Evolutionary conservation across 1,284 basidiomycete genomes (phyloP), one percentile per base, ranked within the genome.

Genomic region (Veloboletus limbatus): DNA sequence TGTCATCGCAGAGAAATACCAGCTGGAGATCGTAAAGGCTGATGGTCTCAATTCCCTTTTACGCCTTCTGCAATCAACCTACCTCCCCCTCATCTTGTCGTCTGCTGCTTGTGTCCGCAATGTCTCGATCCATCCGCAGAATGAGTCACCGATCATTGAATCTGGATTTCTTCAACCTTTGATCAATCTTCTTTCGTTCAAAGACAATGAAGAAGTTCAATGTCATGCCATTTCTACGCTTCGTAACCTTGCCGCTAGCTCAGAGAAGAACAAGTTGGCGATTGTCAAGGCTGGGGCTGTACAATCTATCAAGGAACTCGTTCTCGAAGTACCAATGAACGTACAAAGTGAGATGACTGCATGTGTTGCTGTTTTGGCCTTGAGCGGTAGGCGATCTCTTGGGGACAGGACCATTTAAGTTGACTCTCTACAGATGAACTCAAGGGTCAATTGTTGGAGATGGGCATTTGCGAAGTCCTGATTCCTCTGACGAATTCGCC

Each of bases 281-380:
- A 99, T 99, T 48, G 95, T 99, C 44, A 91, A 97, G 66, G 97
- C 97, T 5, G 97, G 97, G 8, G 97, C 97, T n/a, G 89, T 98
- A 6, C 92, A 96, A 67, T 86, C 92, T 43, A 99, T 99, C 72
- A 97, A 97, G 73, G 93, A 98, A 60, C 75, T 99, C 14, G 94
- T 99, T 3, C 75, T 99, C 30, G 88, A 90, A 60, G 96, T 98
- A 1, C 95, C 97, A 2, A 84, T 97, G 71, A 91, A 91, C 54
- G 97, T 99, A 9, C 97, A 99, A 71, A 96, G 92, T 66, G 97
- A 99, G 71, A 99, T 99, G 97, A 99, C 97, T 20, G 97, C 97
- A 6, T 99, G 96, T 60, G 90, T 97, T 18, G 97, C 97, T 16
- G 94, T 97, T 13, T 70, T 97, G 52, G 94, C 94, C 6, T 66